Conservation (phyloP, 1,284 basidiomycete genomes). For the Leccinum pachyderme region DNA sequence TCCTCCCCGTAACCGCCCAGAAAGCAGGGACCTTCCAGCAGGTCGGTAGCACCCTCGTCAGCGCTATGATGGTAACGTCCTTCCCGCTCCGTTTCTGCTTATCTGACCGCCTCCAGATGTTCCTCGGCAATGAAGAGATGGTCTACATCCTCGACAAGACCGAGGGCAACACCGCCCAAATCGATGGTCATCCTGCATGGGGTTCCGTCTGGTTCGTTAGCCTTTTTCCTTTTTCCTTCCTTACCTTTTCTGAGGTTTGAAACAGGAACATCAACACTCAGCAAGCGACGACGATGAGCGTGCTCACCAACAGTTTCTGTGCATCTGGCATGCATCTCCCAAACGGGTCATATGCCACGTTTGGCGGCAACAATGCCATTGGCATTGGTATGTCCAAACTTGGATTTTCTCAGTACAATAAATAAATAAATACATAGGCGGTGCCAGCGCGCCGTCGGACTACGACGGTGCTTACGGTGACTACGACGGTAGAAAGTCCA, state of each 20-base stretch:
- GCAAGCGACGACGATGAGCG: constrained; percentile 59
- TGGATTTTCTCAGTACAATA: background rate
- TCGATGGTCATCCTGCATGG: constrained; percentile 57
- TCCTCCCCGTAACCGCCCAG: constrained; percentile 13
- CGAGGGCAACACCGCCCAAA: constrained; percentile 56
- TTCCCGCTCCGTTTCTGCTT: background rate
- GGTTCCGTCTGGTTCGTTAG: constrained; percentile 47
- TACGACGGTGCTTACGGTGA: constrained; percentile 62
- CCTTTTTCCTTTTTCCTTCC: background rate
- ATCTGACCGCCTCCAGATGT: constrained; percentile 41
- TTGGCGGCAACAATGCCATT: constrained; percentile 75
- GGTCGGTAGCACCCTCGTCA: constrained; percentile 26
- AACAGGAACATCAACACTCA: constrained; percentile 36
- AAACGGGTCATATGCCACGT: constrained; percentile 58
- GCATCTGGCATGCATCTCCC: constrained; percentile 69
- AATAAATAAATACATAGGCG: constrained; percentile 23
- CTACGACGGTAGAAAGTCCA: constrained; percentile 61
- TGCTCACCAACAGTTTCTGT: constrained; percentile 80
- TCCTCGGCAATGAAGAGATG: constrained; percentile 52
- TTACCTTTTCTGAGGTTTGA: background rate
- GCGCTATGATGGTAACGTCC: constrained; percentile 29
- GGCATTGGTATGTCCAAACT: constrained; percentile 40
- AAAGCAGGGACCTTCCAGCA: constrained; percentile 18
- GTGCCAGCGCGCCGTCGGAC: constrained; percentile 17
- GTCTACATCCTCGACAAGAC: constrained; percentile 61